Base-by-base conservation (phyloP, 257 asterid species). In the Nicotiana obtusifolia region DNA sequence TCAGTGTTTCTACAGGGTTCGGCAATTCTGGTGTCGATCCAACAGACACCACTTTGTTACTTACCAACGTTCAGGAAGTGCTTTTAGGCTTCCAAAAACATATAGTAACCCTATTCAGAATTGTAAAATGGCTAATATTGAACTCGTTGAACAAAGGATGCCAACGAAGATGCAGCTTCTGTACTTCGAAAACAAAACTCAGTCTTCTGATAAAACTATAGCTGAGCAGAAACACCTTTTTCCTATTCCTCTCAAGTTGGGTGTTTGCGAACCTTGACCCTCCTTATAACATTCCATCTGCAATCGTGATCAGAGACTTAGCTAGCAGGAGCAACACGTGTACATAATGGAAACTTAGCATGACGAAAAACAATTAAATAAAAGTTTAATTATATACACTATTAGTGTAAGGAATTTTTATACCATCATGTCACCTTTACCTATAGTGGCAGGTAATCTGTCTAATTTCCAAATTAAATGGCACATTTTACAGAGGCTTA, bases 261-360 rank as follows among this genome's bases (percentile, higher is more conserved):
- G 85, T 78, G 66, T 76, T 37, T 87, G 80, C 99, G 98, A 96
- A 14, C 97, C 97, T 84, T 83, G 81, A 41, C 93, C 97, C 54
- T 93, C 97, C 86, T 85, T 86, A 90, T 90, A 94, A 76, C 87
- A 82, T 81, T 95, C 98, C 65, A 93, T 76, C 99, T 93, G 93
- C 10, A 86, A 84, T 81, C 49, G 52, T 19, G 80, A 31, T 2
- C 13, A 19, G 28, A 26, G 49, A 56, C 26, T 10, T 47, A 10
- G 56, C 11, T 64, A 7, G 56, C 16, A 19, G 76, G n/a, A 30
- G 26, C 26, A 65, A 37, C 19, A 67, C 10, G 13, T 13, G 3
- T n/a, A 20, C 13, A 22, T 20, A 5, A 60, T 78, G 35, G 28
- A 81, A 76, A 52, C 13, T 47, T 37, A 24, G 57, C 56, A 61